Conservation (phyloP, 2,329 filamentous ascomycete genomes). For the Pseudogymnoascus sp. region DNA sequence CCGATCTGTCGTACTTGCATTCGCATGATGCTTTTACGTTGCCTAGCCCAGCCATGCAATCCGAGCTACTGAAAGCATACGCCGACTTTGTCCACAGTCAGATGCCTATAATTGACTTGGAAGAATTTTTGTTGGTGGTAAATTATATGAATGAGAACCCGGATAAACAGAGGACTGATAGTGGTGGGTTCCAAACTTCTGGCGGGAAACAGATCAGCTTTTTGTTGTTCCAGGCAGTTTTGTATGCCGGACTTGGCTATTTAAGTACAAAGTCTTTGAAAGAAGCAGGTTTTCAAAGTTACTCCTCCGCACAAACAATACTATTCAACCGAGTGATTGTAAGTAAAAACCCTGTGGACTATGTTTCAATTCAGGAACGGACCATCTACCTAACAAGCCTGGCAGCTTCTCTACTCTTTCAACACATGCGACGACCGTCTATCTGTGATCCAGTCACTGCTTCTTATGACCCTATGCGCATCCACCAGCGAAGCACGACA, state of each 20-base stretch:
- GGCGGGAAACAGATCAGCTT: slow-evolving; percentile 12
- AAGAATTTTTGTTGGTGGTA: slow-evolving; percentile 14
- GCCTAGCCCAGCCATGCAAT: slow-evolving; percentile 13
- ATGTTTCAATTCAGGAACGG: background rate
- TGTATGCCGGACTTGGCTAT: slow-evolving; percentile 18
- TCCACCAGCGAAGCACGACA: background rate
- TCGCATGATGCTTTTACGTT: slow-evolving; percentile 16
- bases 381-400: background rate
- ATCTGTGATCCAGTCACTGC: slow-evolving; percentile 16
- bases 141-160: slow-evolving; percentile 10
- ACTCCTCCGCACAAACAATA: slow-evolving; percentile 13
- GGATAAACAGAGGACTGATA: background rate
- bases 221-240: slow-evolving; percentile 20
- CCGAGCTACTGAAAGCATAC: slow-evolving; percentile 17
- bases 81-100: slow-evolving; percentile 15
- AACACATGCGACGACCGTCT: slow-evolving; percentile 17
- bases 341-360: background rate
- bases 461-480: slow-evolving; percentile 15
- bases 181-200: background rate
- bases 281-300: slow-evolving; percentile 14
- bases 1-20: slow-evolving; percentile 14
- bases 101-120: slow-evolving; percentile 18
- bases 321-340: slow-evolving; percentile 18
- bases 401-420: slow-evolving; percentile 19
- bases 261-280: slow-evolving; percentile 12